Evolutionary conservation across 257 asterid genomes (phyloP), one percentile per base, ranked within the genome.

Genomic region (Solanum bulbocastanum): DNA sequence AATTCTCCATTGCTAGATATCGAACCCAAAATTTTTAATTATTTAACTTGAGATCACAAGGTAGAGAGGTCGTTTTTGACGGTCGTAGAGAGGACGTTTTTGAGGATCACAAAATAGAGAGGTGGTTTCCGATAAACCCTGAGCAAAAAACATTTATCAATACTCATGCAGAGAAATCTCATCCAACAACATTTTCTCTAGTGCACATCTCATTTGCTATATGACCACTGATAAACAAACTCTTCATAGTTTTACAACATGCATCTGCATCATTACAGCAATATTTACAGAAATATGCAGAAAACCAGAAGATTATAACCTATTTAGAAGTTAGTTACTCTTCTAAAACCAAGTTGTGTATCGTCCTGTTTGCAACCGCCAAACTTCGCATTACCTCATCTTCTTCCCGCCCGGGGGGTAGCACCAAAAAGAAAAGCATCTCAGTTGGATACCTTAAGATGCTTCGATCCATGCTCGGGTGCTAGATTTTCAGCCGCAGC

Each of bases 401-500:
- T 46, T 30, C 42, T 14, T 30, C 39, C 65, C 10, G 9, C 16
- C 65, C 30, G 1, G 7, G 10, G 3, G 4, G 40, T 49, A 49
- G 69, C 68, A 46, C 27, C 36, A 3, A 30, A 86, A 86, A 86
- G 33, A 49, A 83, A 68, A 84, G 72, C 30, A 44, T 86, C 93
- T 25, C 87, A 87, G 46, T 71, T 58, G 18, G 91, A 83, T 40
- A 89, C 87, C 90, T 89, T 92, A 14, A 85, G 90, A 85, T 88
- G 89, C 87, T 92, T 92, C 32, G 85, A 35, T 87, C 91, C 92
- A 75, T 88, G 90, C 76, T 89, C 91, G 0, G 91, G 90, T 8
- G 84, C 52, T 44, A 90, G 87, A 89, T 72, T 92, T 49, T 90
- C 93, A 22, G 94, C 78, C 32, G 94, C 94, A 66, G 94, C 91